Evolutionary conservation across 2,329 filamentous ascomycete genomes (phyloP), one percentile per base, ranked within the genome.

Genomic region (Alternaria alternata): DNA sequence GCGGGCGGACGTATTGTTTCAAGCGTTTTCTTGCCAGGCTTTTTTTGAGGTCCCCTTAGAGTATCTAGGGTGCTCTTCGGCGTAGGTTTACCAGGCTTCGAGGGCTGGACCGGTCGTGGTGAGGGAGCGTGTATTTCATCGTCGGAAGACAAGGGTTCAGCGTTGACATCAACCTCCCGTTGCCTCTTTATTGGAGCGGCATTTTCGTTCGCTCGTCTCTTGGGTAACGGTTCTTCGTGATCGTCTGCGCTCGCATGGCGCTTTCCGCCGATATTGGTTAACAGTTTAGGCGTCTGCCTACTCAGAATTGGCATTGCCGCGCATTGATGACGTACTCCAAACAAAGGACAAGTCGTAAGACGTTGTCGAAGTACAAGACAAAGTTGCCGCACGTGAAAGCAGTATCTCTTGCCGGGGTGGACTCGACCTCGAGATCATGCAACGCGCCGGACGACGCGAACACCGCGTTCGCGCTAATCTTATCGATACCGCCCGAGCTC

Each of bases 171-270:
- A 59, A 51, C 20, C 65, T 61, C 20, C 64, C 47, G 47, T 7
- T 52, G 41, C 41, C 51, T 14, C 9, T 49, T 49, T 36, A 6
- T 38, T 28, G 47, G 20, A 11, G 41, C 7, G 28, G 12, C 28
- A 7, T 30, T 20, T 7, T n/a, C 24, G 5, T 48, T 43, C 9
- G 55, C 55, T 41, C 53, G 48, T 51, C 59, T 49, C 55, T 64
- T 62, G 22, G 46, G 32, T 7, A 48, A 24, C 22, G 63, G 61
- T 26, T 77, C 72, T 26, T 77, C 74, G 51, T 81, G 79, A 47
- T 81, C 75, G 1, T 78, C 68, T 5, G 68, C 57, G 6, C 62
- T 72, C 18, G 79, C 80, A 67, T 82, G 78, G 28, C 65, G 65
- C 55, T 74, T 75, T 32, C 72, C 71, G 1, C 59, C 48, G 5